Conservation (phyloP, 2,329 filamentous ascomycete genomes). For the Pyrenochaeta sp. region DNA sequence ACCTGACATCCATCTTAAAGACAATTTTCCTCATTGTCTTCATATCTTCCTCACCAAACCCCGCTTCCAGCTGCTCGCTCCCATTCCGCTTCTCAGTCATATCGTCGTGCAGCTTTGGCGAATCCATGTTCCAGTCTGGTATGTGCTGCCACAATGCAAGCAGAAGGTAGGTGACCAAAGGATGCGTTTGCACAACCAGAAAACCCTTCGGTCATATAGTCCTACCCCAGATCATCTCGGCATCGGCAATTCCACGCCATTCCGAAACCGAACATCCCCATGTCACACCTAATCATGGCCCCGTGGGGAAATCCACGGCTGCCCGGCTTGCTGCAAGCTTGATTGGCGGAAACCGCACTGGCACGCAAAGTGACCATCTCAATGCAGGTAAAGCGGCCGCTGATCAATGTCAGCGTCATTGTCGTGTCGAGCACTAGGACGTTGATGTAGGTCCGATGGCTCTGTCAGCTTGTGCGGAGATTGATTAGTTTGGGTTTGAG, state of each 20-base stretch:
- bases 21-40: constrained; percentile 50
- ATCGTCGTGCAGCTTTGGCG: constrained; percentile 36
- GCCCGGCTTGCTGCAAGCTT: neutral
- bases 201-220: too few species aligned
- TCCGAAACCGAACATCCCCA: neutral
- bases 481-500: neutral
- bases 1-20: constrained; percentile 64
- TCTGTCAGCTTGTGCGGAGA: neutral
- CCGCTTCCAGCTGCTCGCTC: constrained; percentile 27
- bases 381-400: neutral
- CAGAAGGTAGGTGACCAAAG: too few species aligned
- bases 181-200: too few species aligned
- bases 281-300: neutral
- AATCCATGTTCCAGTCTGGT: constrained; percentile 6
- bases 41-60: constrained; percentile 12
- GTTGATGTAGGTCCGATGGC: neutral
- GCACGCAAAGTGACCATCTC: neutral
- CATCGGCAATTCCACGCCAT: neutral
- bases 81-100: constrained; percentile 28
- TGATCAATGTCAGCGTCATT: neutral
- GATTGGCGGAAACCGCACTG: neutral
- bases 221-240: neutral
- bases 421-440: neutral
- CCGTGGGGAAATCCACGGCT: constrained; percentile 1
- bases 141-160: too few species aligned